phyloP scores from a whole-genome alignment of 202 grass and related monocot genomes.

The Setaria italica region DNA sequence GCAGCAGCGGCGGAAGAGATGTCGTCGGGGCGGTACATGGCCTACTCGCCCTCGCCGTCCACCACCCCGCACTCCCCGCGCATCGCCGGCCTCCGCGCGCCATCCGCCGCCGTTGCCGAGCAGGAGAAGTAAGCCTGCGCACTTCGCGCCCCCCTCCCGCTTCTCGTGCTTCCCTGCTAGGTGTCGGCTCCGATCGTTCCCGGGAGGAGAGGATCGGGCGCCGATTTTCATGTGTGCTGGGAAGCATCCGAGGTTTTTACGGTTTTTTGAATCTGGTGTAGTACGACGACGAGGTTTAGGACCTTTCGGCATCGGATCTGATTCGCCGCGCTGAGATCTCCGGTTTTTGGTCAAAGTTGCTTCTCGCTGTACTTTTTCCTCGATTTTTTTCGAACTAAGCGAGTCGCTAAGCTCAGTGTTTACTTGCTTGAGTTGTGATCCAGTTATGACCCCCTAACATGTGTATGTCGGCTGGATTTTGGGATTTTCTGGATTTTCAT shows the following conservation, averaged over 20 bases:
- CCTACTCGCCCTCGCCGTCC: conserved; percentile 95
- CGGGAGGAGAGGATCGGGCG: conserved; percentile 16
- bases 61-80: conserved; percentile 92
- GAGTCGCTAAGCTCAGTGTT: neutral
- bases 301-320: conserved; percentile 50
- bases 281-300: conserved; percentile 33
- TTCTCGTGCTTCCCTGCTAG: neutral
- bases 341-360: conserved; percentile 7
- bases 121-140: conserved; percentile 88
- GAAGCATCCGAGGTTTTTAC: neutral
- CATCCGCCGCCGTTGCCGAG: conserved; percentile 72
- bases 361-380: conserved; percentile 6
- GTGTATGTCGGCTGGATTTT: neutral
- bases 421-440: conserved; percentile 10
- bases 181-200: conserved; percentile 41
- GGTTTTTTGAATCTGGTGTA: conserved; percentile 39
- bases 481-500: neutral
- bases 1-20: conserved; percentile 39
- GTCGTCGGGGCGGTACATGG: conserved; percentile 96
- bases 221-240: conserved; percentile 18
- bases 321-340: conserved; percentile 50
- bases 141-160: neutral
- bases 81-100: conserved; percentile 66
- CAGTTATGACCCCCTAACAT: neutral
- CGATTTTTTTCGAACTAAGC: neutral